Evolutionary conservation across 352 stramenopile genomes (phyloP).

Genomic region (Pythium dissotocum): DNA sequence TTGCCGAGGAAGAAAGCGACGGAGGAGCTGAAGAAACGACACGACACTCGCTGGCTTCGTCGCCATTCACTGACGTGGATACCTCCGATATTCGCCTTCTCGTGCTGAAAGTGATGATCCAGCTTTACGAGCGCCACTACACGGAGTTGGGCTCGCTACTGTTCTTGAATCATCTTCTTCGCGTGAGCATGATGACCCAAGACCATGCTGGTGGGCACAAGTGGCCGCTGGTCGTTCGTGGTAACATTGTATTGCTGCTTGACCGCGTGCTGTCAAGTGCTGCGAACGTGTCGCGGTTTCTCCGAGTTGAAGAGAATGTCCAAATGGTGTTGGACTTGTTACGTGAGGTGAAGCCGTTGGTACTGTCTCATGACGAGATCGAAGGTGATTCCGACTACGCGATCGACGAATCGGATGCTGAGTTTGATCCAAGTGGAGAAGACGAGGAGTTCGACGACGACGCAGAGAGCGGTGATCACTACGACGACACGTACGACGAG

Average conservation of each 20-base stretch:
- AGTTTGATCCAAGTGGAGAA: constrained; percentile 49
- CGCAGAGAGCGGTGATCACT: constrained; percentile 25
- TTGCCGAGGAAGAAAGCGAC: constrained; percentile 57
- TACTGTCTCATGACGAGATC: constrained; percentile 61
- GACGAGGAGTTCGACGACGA: constrained; percentile 60
- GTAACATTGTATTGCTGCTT: constrained; percentile 83
- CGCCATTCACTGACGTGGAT: constrained; percentile 41
- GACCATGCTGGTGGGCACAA: constrained; percentile 42
- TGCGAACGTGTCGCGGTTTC: constrained; percentile 76
- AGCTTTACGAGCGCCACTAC: constrained; percentile 83
- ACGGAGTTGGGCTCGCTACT: constrained; percentile 71
- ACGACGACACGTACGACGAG: constrained; percentile 38
- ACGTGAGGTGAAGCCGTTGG: constrained; percentile 75
- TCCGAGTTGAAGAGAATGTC: constrained; percentile 72
- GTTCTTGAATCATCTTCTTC: constrained; percentile 84
- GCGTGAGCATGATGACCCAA: constrained; percentile 73
- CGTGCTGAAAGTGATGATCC: constrained; percentile 88
- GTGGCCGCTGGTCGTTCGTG: constrained; percentile 77
- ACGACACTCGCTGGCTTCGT: constrained; percentile 30
- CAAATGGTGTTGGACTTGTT: constrained; percentile 78
- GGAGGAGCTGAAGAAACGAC: background rate
- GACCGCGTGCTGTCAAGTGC: constrained; percentile 81
- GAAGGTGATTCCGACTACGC: constrained; percentile 70
- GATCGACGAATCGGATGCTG: constrained; percentile 47
- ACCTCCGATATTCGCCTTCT: constrained; percentile 76